Evolutionary conservation across 176 grass and related monocot genomes (phyloP), one percentile per base, ranked within the genome.

Genomic region (Oryza brachyantha): DNA sequence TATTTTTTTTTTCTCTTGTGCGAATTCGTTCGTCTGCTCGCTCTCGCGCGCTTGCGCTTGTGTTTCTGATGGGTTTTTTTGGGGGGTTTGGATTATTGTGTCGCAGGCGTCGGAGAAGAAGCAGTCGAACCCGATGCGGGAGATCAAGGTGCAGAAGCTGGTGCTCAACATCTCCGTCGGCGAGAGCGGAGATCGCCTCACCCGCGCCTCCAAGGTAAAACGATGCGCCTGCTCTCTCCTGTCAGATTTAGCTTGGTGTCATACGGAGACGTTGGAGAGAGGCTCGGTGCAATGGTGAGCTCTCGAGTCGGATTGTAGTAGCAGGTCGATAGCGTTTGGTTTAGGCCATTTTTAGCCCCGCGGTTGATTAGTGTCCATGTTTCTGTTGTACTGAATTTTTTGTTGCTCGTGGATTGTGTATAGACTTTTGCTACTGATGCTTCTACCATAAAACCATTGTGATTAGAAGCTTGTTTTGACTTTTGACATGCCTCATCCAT

Each of bases 161-260:
- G 92, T 89, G 9, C 92, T 95, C 63, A 92, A 92, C 78, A 95
- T 95, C 86, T 95, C 92, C 46, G 92, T 95, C 59, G 92, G 92
- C 13, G 92, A 95, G 89, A 95, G 92, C 55, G 92, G 92, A 59
- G 92, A 95, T 86, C 92, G 89, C 45, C 92, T 95, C 46, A 89
- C 92, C 78, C 89, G 92, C 26, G 86, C 89, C 28, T 78, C 92
- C 24, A 95, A 94, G 89, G 92, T 91, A 31, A 31, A 17, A 7
- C 16, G 29, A 64, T 73, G 68, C 29, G n/a, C 68, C 46, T 34
- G 68, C 5, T 21, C 27, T 5, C 1, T 14, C 41, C 1, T 46
- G 40, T 28, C 5, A 13, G 68, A 19, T 82, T 64, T 43, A 38
- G 29, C 43, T 52, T n/a, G 34, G 79, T 48, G 17, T n/a, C n/a